These are phyloP conservation scores for Beauveria australis DNA, from an alignment of 2,329 filamentous ascomycete genomes.

Conservation along the genomic window DNA sequence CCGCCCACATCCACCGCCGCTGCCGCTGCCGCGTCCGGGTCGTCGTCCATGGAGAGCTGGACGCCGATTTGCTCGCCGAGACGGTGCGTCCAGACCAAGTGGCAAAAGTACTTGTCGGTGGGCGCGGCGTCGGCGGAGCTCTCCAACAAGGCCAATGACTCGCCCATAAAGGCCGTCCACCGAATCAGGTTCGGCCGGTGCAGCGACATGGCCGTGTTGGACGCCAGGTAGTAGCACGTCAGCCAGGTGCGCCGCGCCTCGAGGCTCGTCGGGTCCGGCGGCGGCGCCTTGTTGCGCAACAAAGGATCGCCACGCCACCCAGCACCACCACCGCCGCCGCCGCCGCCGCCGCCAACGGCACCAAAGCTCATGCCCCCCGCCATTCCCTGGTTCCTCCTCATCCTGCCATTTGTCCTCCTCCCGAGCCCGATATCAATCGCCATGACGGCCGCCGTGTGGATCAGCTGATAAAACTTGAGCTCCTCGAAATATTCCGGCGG, in stretches of 20 bases:
- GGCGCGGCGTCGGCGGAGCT: constrained; percentile 46
- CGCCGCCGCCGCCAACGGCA: background rate
- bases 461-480: constrained; percentile 82
- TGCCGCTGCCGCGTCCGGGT: constrained; percentile 35
- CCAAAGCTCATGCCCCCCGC: background rate
- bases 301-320: constrained; percentile 26
- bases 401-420: constrained; percentile 21
- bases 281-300: constrained; percentile 31
- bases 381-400: background rate
- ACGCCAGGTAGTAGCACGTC: constrained; percentile 49
- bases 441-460: constrained; percentile 74
- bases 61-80: constrained; percentile 61
- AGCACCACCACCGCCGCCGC: constrained; percentile 7
- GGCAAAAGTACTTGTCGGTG: constrained; percentile 49
- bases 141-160: constrained; percentile 49
- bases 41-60: constrained; percentile 62
- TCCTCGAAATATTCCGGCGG: constrained; percentile 78
- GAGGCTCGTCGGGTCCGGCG: constrained; percentile 43
- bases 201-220: constrained; percentile 53
- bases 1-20: constrained; percentile 34
- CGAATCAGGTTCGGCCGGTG: constrained; percentile 52
- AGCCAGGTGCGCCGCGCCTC: constrained; percentile 52
- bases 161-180: constrained; percentile 52
- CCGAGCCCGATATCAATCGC: constrained; percentile 76
- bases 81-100: constrained; percentile 50